Evolutionary conservation across 2,329 filamentous ascomycete genomes (phyloP).

Genomic region (Ascochyta koolunga): DNA sequence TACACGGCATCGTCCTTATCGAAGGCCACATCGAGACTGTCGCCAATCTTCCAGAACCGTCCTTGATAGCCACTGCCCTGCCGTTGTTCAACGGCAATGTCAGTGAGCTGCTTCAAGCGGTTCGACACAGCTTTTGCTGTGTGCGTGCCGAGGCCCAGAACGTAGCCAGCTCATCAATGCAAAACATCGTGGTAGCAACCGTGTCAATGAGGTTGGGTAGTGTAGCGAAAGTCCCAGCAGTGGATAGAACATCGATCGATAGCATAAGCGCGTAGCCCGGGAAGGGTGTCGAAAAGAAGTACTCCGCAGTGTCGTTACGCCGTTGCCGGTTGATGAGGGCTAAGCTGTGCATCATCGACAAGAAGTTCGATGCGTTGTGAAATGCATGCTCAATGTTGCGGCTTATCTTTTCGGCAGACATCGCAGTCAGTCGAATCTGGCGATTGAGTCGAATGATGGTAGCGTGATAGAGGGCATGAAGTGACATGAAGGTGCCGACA

Average conservation of each 20-base stretch:
- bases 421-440: slow-evolving; percentile 50
- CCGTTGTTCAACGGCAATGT: slow-evolving; percentile 47
- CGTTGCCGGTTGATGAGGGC: slow-evolving; percentile 33
- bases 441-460: slow-evolving; percentile 70
- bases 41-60: slow-evolving; percentile 45
- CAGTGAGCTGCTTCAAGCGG: slow-evolving; percentile 54
- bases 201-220: slow-evolving; percentile 61
- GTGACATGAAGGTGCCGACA: slow-evolving; percentile 65
- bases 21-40: slow-evolving; percentile 51
- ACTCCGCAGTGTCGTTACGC: slow-evolving; percentile 39
- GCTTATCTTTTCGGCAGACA: slow-evolving; percentile 35
- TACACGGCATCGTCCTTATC: slow-evolving; percentile 55
- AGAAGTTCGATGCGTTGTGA: slow-evolving; percentile 36
- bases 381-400: slow-evolving; percentile 43
- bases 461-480: slow-evolving; percentile 71
- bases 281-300: slow-evolving; percentile 61
- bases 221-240: slow-evolving; percentile 55
- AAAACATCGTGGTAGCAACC: slow-evolving; percentile 59
- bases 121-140: slow-evolving; percentile 58
- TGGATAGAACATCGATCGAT: slow-evolving; percentile 70
- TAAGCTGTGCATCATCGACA: slow-evolving; percentile 43
- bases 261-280: slow-evolving; percentile 67
- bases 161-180: slow-evolving; percentile 61
- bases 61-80: slow-evolving; percentile 35
- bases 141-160: slow-evolving; percentile 66